Evolutionary conservation across 495 filamentous ascomycete genomes (phyloP).

Genomic region (Penicillium psychrofluorescens): DNA sequence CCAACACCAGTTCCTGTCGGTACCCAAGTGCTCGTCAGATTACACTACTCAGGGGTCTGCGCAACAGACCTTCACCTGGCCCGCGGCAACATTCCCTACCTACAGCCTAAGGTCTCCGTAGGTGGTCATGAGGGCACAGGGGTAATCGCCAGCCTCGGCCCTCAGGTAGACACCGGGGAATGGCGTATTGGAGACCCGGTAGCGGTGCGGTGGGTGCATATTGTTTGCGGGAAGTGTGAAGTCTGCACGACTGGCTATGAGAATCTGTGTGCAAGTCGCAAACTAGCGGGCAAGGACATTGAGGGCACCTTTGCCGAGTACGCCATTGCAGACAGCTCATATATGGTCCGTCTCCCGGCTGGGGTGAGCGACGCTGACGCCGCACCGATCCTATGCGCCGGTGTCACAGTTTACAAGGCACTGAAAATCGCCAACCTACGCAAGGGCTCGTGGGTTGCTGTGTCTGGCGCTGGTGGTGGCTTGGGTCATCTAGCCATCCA

Average conservation of each 20-base stretch:
- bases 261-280: constrained; percentile 64
- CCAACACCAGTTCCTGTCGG: constrained; percentile 55
- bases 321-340: constrained; percentile 44
- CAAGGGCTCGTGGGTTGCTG: constrained; percentile 73
- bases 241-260: constrained; percentile 75
- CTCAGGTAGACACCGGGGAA: constrained; percentile 63
- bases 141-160: constrained; percentile 71
- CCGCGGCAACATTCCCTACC: constrained; percentile 82
- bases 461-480: constrained; percentile 85
- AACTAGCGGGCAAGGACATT: constrained; percentile 83
- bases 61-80: constrained; percentile 83
- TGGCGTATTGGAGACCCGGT: constrained; percentile 62
- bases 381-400: constrained; percentile 70
- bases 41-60: constrained; percentile 91
- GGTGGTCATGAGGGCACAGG: constrained; percentile 94
- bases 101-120: constrained; percentile 73
- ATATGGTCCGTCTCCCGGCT: too few relatives aligned
- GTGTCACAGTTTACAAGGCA: constrained; percentile 87
- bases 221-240: constrained; percentile 66
- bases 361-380: not conserved
- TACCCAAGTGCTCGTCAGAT: constrained; percentile 84
- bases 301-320: constrained; percentile 94
- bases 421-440: constrained; percentile 70
- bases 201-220: constrained; percentile 90
- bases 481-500: constrained; percentile 76